Percentiles rank a stretch among this genome's conserved stretches.
phyloP scores from a whole-genome alignment of 352 stramenopile genomes.

The Elongisporangium senticosum region DNA sequence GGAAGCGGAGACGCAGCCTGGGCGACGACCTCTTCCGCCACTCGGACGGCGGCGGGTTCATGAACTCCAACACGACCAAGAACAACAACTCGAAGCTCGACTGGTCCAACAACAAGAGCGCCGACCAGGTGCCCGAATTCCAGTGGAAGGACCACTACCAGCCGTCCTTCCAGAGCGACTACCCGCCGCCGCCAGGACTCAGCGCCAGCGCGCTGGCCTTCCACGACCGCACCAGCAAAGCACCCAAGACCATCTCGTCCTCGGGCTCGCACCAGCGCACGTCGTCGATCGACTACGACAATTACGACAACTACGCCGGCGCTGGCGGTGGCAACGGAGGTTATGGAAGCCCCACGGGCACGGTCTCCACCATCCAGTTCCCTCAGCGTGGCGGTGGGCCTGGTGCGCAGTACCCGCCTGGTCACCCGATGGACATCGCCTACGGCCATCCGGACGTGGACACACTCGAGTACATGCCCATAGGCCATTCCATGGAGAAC shows the following conservation, averaged over 20 bases:
- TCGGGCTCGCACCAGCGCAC: conserved; percentile 31
- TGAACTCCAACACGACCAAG: conserved; percentile 43
- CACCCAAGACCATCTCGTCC: conserved; percentile 65
- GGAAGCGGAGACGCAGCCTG: conserved; percentile 21
- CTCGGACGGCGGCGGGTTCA: conserved; percentile 32
- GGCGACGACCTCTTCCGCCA: conserved; percentile 53
- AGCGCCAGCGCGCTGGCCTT: conserved; percentile 63
- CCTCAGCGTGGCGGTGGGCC: conserved; percentile 16
- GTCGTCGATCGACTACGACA: conserved; percentile 22
- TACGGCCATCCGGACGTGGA: conserved; percentile 37
- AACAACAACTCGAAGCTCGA: conserved; percentile 43
- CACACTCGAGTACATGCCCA: conserved; percentile 31
- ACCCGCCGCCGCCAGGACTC: conserved; percentile 38
- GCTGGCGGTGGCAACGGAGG: conserved; percentile 21
- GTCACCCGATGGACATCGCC: conserved; percentile 24
- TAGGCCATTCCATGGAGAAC: conserved; percentile 43
- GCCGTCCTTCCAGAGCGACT: conserved; percentile 22
- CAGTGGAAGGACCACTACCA: conserved; percentile 45
- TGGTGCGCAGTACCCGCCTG: conserved; percentile 1
- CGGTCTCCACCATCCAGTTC: conserved; percentile 10
- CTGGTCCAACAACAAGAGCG: conserved; percentile 30
- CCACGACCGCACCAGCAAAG: conserved; percentile 42
- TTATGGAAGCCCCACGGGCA: conserved; percentile 20
- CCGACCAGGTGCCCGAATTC: conserved; percentile 34
- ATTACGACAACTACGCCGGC: conserved; percentile 1